Conservation (phyloP, 345 rosid species). For the Murraya koenigii region DNA sequence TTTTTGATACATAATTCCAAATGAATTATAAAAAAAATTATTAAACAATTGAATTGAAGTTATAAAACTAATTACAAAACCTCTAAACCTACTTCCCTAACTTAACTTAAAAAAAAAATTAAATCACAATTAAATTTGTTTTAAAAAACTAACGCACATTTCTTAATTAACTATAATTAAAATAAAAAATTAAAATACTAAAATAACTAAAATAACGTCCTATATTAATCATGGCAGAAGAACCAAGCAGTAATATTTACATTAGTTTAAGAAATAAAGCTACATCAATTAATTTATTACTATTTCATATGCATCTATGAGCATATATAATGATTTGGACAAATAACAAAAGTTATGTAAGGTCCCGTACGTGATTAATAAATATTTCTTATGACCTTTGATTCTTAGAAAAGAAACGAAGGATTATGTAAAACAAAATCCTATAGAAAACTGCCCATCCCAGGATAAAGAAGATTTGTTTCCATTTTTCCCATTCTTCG, state of each 20-base stretch:
- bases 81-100: too few relatives aligned
- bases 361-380: background rate
- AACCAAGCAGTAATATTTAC: background rate
- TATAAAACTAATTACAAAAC: too few relatives aligned
- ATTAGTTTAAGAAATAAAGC: background rate
- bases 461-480: constrained; percentile 41
- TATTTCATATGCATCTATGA: background rate
- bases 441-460: constrained; percentile 66
- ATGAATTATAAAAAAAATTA: too few relatives aligned
- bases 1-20: too few relatives aligned
- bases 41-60: too few relatives aligned
- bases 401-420: constrained; percentile 63
- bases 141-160: too few relatives aligned
- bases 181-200: too few relatives aligned
- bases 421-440: constrained; percentile 48
- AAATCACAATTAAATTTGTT: too few relatives aligned
- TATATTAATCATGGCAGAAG: background rate
- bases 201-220: too few relatives aligned
- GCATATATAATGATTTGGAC: background rate
- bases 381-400: constrained; percentile 38
- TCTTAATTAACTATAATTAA: too few relatives aligned
- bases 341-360: background rate
- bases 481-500: constrained; percentile 40
- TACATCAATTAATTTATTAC: background rate
- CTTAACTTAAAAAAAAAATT: too few relatives aligned